A percentile compares a stretch with the other conserved stretches of the same genome.
These are phyloP conservation scores for Rhodotorula mucilaginosa DNA, from an alignment of 1,284 basidiomycete species.

Conservation along the genomic window DNA sequence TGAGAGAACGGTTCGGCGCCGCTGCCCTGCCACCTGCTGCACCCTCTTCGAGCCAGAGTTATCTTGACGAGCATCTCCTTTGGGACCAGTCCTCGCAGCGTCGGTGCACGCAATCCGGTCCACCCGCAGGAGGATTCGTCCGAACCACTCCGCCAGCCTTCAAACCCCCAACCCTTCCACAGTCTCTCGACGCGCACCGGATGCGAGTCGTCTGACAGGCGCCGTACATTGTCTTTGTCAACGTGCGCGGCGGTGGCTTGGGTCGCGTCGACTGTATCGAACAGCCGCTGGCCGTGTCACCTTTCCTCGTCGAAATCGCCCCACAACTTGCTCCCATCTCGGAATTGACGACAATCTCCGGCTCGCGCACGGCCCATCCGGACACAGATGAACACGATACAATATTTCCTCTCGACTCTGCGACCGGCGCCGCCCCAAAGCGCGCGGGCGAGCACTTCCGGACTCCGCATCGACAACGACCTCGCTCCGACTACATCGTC, in stretches of 20 bases:
- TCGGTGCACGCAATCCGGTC: too few species aligned
- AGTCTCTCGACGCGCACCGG: not conserved
- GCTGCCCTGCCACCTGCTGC: too few species aligned
- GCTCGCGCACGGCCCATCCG: not conserved
- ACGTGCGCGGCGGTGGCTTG: not conserved
- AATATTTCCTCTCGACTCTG: slow-evolving; percentile 28
- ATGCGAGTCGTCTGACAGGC: not conserved
- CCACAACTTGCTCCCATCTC: not conserved
- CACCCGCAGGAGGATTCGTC: too few species aligned
- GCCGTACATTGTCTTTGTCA: not conserved
- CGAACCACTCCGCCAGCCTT: too few species aligned
- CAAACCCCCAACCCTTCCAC: not conserved
- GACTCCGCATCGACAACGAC: slow-evolving; percentile 13
- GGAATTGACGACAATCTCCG: too few species aligned
- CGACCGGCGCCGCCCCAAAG: slow-evolving; percentile 24
- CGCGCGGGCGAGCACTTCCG: slow-evolving; percentile 17
- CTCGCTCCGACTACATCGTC: not conserved
- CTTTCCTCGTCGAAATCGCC: not conserved
- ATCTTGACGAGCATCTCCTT: too few species aligned
- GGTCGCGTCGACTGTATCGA: not conserved
- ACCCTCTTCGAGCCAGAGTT: too few species aligned
- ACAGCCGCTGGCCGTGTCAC: not conserved
- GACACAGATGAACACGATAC: slow-evolving; percentile 25
- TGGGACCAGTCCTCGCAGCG: too few species aligned
- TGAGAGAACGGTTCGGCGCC: too few species aligned